Evolutionary conservation across 2,329 filamentous ascomycete genomes (phyloP), one percentile per base, ranked within the genome.

Genomic region (Sporothrix humicola): DNA sequence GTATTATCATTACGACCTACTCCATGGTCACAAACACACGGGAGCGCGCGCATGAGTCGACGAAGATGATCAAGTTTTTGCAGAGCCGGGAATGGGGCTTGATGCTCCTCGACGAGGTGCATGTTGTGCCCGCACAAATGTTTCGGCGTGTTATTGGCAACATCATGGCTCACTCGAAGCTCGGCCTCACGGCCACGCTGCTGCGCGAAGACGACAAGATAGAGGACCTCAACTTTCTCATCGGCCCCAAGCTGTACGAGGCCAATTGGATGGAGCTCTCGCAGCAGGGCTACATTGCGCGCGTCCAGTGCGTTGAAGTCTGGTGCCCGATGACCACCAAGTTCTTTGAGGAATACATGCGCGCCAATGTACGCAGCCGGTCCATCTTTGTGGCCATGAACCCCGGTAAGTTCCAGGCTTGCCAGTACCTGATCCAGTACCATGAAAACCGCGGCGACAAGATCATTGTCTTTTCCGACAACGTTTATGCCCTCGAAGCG

Each of bases 281-380:
- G 0, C 93, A 98, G 79, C 94, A 98, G 82, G 96, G 96, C 0
- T 95, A 98, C 80, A 99, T 99, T 81, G 96, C 96, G 50, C 92
- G 94, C 77, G 96, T 99, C 1, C 96, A 99, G 82, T 99, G 96
- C 81, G 96, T 96, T 13, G 96, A 99, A 82, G 96, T 99, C 7
- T 99, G 96, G 96, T 99, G 96, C 80, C 94, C 95, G 2, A 99
- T 99, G 96, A 97, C 96, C 0, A 96, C 95, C 0, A 96, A 99
- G 78, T 99, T 99, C 81, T 98, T 98, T 81, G 92, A 94, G 20
- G 94, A 98, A 81, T 99, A 98, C 82, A 88, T 98, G 74, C 66
- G 0, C 73, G 72, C 26, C 73, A 76, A 13, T 78, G 78, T 73
- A 82, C 82, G 74, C 80, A 81, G 61, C 82, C 82, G 12, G 88